Evolutionary conservation across 1,284 basidiomycete genomes (phyloP).

Genomic region (Cystobasidium sp.): DNA sequence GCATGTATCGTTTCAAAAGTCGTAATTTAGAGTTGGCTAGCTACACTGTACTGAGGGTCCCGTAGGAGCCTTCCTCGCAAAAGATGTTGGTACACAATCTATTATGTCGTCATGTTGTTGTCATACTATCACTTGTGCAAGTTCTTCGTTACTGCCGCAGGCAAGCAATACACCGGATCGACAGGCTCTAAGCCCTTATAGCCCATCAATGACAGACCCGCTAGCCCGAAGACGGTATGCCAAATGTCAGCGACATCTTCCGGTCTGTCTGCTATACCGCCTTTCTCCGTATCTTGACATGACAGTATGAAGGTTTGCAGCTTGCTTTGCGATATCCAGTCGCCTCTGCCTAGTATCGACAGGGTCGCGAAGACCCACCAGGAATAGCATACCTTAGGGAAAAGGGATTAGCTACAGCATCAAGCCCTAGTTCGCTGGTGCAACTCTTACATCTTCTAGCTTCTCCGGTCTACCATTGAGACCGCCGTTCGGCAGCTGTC

Average conservation of each 20-base stretch:
- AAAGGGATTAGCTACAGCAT: neutral
- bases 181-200: slow-evolving; percentile 80
- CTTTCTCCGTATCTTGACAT: slow-evolving; percentile 87
- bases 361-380: slow-evolving; percentile 94
- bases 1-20: no score
- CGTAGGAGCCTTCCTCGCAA: no score
- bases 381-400: slow-evolving; percentile 85
- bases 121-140: slow-evolving; percentile 49
- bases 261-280: slow-evolving; percentile 92
- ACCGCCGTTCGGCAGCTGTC: slow-evolving; percentile 90
- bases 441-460: slow-evolving; percentile 80
- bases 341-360: slow-evolving; percentile 78
- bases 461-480: slow-evolving; percentile 96
- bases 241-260: slow-evolving; percentile 95
- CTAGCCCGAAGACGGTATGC: slow-evolving; percentile 91
- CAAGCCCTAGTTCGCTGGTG: neutral
- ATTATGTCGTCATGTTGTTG: neutral
- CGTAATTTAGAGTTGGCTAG: no score
- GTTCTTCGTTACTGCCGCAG: slow-evolving; percentile 70
- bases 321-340: slow-evolving; percentile 90
- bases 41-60: no score
- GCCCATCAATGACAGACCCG: slow-evolving; percentile 86
- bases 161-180: slow-evolving; percentile 97
- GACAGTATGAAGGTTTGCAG: slow-evolving; percentile 80
- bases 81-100: no score